These are phyloP conservation scores for Russula vinacea DNA, from an alignment of 768 basidiomycete genomes.

Conservation along the genomic window DNA sequence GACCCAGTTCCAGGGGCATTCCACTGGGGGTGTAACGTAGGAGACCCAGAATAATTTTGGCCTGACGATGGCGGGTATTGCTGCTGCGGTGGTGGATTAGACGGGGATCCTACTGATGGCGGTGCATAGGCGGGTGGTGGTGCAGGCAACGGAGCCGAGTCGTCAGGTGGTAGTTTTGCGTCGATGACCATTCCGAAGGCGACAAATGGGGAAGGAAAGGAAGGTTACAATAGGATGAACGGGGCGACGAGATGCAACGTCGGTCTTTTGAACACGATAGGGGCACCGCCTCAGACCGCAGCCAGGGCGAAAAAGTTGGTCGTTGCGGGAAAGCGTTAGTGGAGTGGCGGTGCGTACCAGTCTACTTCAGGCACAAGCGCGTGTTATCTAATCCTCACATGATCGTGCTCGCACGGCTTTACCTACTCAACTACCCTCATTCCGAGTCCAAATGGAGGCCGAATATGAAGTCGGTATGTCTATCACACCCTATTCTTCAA, in stretches of 20 bases:
- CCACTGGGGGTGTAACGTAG: constrained; percentile 10
- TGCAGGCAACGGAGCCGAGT: background rate
- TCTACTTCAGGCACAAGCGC: background rate
- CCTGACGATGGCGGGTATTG: constrained; percentile 17
- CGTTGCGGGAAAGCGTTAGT: too few species aligned
- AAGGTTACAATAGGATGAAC: background rate
- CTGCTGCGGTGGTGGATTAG: background rate
- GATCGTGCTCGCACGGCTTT: constrained; percentile 7
- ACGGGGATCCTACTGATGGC: background rate
- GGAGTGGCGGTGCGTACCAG: too few species aligned
- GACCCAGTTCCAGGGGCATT: background rate
- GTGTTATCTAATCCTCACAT: constrained; percentile 27
- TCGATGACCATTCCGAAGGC: constrained; percentile 26
- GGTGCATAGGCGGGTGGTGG: constrained; percentile 27
- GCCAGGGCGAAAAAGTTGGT: background rate
- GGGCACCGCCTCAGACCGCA: constrained; percentile 5
- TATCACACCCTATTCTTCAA: background rate
- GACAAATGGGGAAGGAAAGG: constrained; percentile 1
- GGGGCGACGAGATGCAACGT: background rate
- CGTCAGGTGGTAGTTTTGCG: constrained; percentile 22
- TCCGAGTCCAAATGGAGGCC: constrained; percentile 16
- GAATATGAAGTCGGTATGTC: constrained; percentile 32
- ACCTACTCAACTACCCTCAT: background rate
- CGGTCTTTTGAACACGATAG: background rate
- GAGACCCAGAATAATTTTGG: background rate